Evolutionary conservation across 768 basidiomycete species (phyloP).

Genomic region (Termitomyces sp.): DNA sequence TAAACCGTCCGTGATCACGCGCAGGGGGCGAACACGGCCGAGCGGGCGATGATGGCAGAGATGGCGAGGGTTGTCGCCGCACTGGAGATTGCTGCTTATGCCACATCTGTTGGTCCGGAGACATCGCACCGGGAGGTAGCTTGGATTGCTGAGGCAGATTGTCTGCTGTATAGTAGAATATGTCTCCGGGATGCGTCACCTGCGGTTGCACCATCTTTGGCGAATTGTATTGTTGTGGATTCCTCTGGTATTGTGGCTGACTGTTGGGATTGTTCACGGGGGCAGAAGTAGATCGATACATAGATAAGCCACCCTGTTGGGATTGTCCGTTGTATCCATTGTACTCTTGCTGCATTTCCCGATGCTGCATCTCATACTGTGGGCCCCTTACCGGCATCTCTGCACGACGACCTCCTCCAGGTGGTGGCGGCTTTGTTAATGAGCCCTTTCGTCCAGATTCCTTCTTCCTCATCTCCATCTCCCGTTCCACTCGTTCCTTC

Average conservation of each 20-base stretch:
- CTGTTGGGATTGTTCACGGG: conserved; percentile 18
- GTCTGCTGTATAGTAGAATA: conserved; percentile 32
- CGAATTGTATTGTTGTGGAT: conserved; percentile 19
- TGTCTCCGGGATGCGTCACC: conserved; percentile 22
- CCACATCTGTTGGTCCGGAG: conserved; percentile 35
- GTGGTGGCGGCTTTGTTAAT: conserved; percentile 58
- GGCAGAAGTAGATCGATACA: conserved; percentile 19
- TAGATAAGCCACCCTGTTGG: conserved; percentile 22
- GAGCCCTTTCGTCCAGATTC: conserved; percentile 47
- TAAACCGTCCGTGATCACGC: conserved; percentile 21
- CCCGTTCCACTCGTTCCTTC: conserved; percentile 34
- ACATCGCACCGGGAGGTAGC: conserved; percentile 58
- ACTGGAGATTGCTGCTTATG: conserved; percentile 16
- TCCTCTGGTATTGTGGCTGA: conserved; percentile 25
- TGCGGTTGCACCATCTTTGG: conserved; percentile 22
- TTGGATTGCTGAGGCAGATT: conserved; percentile 28
- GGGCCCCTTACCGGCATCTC: conserved; percentile 87
- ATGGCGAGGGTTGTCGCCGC: conserved; percentile 24
- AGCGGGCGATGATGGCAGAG: conserved; percentile 21
- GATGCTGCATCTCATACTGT: conserved; percentile 92
- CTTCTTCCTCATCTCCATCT: conserved; percentile 53
- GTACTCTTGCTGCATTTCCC: conserved; percentile 89
- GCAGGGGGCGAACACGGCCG: conserved; percentile 53
- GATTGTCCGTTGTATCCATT: conserved; percentile 35
- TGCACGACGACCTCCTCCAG: conserved; percentile 52